Conservation (phyloP, 164 flowering plant species). For the Nymphaea thermarum region DNA sequence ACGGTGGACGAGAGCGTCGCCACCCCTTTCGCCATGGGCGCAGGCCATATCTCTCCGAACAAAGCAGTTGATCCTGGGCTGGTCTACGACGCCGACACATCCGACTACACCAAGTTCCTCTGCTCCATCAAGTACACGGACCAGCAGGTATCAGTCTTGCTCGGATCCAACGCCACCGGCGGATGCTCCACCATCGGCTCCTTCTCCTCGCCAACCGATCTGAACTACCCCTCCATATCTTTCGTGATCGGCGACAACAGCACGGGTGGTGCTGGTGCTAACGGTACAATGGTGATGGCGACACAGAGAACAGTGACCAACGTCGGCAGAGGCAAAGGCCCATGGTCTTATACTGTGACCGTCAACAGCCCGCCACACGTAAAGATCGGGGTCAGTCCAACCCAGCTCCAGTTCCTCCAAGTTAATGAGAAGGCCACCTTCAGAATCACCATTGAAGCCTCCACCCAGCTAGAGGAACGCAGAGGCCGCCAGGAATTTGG, state of each 20-base stretch:
- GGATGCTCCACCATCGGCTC: conserved; percentile 11
- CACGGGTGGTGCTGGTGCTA: neutral
- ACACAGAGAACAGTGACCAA: conserved; percentile 7
- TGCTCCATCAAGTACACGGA: conserved; percentile 5
- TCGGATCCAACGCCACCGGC: conserved; percentile 3
- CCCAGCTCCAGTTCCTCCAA: neutral
- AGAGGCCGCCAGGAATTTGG: neutral
- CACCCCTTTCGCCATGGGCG: conserved; percentile 22
- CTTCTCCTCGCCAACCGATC: conserved; percentile 27
- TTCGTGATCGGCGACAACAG: conserved; percentile 7
- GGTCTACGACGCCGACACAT: conserved; percentile 17
- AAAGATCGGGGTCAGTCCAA: conserved; percentile 1
- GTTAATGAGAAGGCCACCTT: conserved; percentile 1
- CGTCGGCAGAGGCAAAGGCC: conserved; percentile 2
- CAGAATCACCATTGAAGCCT: neutral
- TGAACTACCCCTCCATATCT: conserved; percentile 40
- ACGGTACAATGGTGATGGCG: neutral
- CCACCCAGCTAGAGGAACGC: neutral
- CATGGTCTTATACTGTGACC: conserved; percentile 2
- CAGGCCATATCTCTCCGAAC: conserved; percentile 3
- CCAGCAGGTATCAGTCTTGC: conserved; percentile 24
- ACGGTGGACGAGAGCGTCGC: conserved; percentile 17
- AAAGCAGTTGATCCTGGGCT: conserved; percentile 2
- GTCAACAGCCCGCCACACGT: conserved; percentile 4
- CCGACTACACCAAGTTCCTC: conserved; percentile 30